Percentiles rank a stretch among this genome's conserved stretches.
Evolutionary conservation across 129 eudicot genomes (phyloP).

Genomic region (Chrysanthemum lavandulifolium): DNA sequence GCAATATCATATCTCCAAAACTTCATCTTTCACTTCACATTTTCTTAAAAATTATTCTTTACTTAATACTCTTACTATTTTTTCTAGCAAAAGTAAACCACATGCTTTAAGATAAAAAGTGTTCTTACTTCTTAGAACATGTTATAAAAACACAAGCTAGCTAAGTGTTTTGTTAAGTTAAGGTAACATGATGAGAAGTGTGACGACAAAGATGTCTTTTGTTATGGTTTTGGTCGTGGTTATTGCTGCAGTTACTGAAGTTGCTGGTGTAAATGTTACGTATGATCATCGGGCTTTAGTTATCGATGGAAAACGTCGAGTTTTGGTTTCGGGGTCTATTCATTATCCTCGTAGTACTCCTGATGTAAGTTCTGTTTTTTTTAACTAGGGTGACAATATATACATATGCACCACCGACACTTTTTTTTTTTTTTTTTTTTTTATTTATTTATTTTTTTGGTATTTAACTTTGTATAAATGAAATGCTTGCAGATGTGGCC

Average conservation of each 20-base stretch:
- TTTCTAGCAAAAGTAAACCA: slow-evolving; percentile 30
- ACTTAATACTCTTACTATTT: slow-evolving; percentile 12
- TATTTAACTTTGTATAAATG: neutral
- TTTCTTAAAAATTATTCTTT: slow-evolving; percentile 21
- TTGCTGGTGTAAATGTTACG: slow-evolving; percentile 66
- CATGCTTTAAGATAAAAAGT: slow-evolving; percentile 31
- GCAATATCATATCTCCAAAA: neutral
- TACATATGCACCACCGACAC: neutral
- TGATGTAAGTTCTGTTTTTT: slow-evolving; percentile 39
- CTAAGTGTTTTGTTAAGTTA: neutral
- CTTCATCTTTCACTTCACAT: slow-evolving; percentile 32
- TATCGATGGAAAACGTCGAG: slow-evolving; percentile 79
- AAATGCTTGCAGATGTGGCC: slow-evolving; percentile 87
- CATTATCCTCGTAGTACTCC: slow-evolving; percentile 99
- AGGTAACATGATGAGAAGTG: neutral
- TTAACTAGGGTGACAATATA: no score
- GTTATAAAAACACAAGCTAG: neutral
- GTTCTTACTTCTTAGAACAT: neutral
- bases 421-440: neutral
- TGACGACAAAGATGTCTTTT: slow-evolving; percentile 23
- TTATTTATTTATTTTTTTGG: no score
- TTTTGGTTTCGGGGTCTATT: slow-evolving; percentile 86
- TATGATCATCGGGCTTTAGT: slow-evolving; percentile 92
- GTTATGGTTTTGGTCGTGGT: slow-evolving; percentile 31
- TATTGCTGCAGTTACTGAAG: slow-evolving; percentile 31